A percentile compares a stretch with the other conserved stretches of the same genome.
Evolutionary conservation across 225 moss, liverwort and hornwort species (phyloP).

Genomic region (Rhytidiadelphus loreus): DNA sequence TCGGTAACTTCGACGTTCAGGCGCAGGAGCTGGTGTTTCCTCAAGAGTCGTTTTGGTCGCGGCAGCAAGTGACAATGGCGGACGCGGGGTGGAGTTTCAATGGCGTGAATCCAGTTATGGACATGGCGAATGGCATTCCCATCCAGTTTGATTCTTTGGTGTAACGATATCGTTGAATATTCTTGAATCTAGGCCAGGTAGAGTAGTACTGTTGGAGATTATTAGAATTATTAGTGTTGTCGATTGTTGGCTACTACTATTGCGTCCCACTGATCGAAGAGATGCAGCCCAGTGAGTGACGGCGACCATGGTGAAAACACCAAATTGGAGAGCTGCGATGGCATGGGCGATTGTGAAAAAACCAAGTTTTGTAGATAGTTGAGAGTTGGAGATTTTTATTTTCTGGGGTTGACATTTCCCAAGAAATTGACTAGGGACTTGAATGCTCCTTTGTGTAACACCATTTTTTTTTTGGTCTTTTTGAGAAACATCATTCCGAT

Average conservation of each 20-base stretch:
- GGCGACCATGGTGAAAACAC: neutral
- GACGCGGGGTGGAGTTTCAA: neutral
- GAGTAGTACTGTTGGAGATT: neutral
- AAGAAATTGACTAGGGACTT: neutral
- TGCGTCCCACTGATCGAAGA: neutral
- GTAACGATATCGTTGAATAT: neutral
- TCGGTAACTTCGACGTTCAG: neutral
- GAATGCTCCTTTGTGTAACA: neutral
- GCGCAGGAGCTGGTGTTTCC: neutral
- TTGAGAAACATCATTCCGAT: neutral
- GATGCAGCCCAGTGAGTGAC: neutral
- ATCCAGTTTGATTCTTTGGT: neutral
- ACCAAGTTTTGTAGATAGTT: constrained; percentile 12
- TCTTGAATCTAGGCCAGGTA: neutral
- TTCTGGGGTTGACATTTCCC: neutral
- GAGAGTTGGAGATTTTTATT: neutral
- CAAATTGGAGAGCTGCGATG: neutral
- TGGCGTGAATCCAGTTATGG: neutral
- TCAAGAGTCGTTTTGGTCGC: neutral
- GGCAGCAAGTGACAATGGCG: constrained; percentile 1
- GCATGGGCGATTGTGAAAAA: neutral
- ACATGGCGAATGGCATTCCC: neutral
- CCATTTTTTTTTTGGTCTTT: neutral
- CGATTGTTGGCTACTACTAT: neutral
- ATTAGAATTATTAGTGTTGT: neutral